Base-by-base conservation (phyloP, 83 land plant species). In the Picea engelmannii region DNA sequence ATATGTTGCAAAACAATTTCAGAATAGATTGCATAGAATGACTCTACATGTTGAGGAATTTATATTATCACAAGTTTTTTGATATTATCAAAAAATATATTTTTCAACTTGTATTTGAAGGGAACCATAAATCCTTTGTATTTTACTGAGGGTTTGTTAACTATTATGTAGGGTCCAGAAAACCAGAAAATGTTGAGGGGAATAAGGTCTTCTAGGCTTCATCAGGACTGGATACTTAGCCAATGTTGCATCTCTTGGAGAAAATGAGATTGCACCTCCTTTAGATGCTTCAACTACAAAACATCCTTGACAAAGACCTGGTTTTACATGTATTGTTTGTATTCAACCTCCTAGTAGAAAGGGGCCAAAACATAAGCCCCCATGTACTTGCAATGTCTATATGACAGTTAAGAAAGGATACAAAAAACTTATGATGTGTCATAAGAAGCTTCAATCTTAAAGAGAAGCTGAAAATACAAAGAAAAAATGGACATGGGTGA, bases 271-370 rank as follows among this genome's bases (percentile, higher is more conserved):
- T 12, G 62, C 76, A 25, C 86, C 91, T 6, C 58, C 90, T 31
- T 83, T 90, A 47, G 40, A 81, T 31, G 86, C 91, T 60, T 78
- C 90, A 66, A 93, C 92, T 6, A 89, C 91, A n/a, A 91, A 83
- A 82, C 96, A 93, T 58, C 94, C 96, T 17, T 88, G 94, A 18
- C 96, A 93, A 80, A 84, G 92, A 40, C 87, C 90, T 61, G 94
- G 94, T 21, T 93, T 94, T 74, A 84, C 89, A n/a, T 93, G 96
- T 86, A 93, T 93, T 78, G 92, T 93, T 20, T 93, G 96, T 82
- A 91, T 93, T 62, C 96, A 93, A 78, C 92, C 96, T 42, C 94
- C 96, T 24, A 92, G 92, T 85, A 94, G 96, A 12, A 92, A 93
- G 80, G 94, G 92, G 55, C 92, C 89, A 8, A 92, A 91, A 83